Evolutionary conservation across 192 early-diverging fungal genomes (phyloP).

Genomic region (Phycomyces blakesleeanus): DNA sequence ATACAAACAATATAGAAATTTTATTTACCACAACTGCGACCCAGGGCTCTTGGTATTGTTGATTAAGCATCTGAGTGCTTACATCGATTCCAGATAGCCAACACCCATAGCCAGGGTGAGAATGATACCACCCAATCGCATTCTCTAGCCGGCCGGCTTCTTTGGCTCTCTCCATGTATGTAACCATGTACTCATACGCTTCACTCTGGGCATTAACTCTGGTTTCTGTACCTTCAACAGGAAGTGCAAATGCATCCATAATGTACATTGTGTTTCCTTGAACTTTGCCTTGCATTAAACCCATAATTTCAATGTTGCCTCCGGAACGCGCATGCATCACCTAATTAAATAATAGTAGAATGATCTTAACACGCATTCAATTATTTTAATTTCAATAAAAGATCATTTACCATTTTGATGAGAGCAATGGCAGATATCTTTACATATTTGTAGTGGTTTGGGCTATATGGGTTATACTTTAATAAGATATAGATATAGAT

Average conservation of each 20-base stretch:
- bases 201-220: constrained; percentile 90
- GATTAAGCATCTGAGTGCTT: constrained; percentile 91
- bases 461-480: constrained; percentile 40
- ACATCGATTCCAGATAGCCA: constrained; percentile 99
- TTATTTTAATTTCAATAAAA: not conserved
- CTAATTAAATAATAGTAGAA: constrained; percentile 38
- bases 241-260: constrained; percentile 95
- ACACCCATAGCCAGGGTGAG: constrained; percentile 99
- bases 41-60: constrained; percentile 91
- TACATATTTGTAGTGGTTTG: constrained; percentile 82
- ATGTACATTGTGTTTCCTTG: constrained; percentile 84
- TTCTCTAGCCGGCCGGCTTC: constrained; percentile 90
- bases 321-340: constrained; percentile 97
- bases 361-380: constrained; percentile 1
- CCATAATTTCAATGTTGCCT: constrained; percentile 96
- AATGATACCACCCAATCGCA: constrained; percentile 97
- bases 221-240: constrained; percentile 98
- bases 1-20: too few species aligned
- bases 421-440: constrained; percentile 93
- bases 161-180: constrained; percentile 79
- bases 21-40: constrained; percentile 86
- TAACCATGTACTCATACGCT: constrained; percentile 97
- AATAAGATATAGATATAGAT: not conserved
- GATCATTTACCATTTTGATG: constrained; percentile 85
- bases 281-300: constrained; percentile 95